Conservation (phyloP, 192 early-diverging fungal species). For the Spizellomyces punctatus region DNA sequence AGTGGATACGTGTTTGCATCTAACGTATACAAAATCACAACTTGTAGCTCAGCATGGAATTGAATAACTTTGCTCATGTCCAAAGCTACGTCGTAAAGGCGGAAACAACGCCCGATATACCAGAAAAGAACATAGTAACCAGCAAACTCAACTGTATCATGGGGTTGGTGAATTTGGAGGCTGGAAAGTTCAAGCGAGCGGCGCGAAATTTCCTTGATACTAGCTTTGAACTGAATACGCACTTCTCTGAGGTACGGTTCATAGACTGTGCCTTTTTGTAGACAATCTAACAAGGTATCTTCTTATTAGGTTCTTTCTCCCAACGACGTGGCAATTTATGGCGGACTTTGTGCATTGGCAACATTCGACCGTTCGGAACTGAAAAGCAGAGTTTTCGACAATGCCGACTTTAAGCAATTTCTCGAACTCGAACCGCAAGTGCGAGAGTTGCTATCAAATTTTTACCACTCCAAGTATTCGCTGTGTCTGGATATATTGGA, state of each 20-base stretch:
- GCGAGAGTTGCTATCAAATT: conserved; percentile 68
- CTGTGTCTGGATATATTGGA: conserved; percentile 68
- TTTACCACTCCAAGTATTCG: conserved; percentile 77
- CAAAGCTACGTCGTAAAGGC: conserved; percentile 72
- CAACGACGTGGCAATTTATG: conserved; percentile 84
- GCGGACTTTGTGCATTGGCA: conserved; percentile 76
- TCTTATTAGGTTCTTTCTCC: conserved; percentile 54
- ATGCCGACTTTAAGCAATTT: conserved; percentile 70
- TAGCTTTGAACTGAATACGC: conserved; percentile 50
- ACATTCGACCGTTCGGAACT: conserved; percentile 75
- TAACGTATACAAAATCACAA: conserved; percentile 17
- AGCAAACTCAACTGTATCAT: conserved; percentile 66
- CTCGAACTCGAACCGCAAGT: conserved; percentile 84
- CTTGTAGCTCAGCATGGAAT: conserved; percentile 64
- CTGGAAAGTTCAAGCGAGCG: conserved; percentile 61
- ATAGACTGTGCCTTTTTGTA: background rate
- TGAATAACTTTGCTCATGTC: conserved; percentile 71
- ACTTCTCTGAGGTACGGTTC: conserved; percentile 48
- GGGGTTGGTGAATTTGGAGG: conserved; percentile 66
- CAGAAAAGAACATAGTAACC: conserved; percentile 61
- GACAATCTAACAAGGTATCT: background rate
- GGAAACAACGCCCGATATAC: conserved; percentile 62
- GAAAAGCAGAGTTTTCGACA: conserved; percentile 71
- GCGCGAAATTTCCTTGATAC: conserved; percentile 65
- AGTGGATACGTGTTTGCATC: background rate